phyloP scores from a whole-genome alignment of 768 basidiomycete genomes.

The Termitomyces sp. region DNA sequence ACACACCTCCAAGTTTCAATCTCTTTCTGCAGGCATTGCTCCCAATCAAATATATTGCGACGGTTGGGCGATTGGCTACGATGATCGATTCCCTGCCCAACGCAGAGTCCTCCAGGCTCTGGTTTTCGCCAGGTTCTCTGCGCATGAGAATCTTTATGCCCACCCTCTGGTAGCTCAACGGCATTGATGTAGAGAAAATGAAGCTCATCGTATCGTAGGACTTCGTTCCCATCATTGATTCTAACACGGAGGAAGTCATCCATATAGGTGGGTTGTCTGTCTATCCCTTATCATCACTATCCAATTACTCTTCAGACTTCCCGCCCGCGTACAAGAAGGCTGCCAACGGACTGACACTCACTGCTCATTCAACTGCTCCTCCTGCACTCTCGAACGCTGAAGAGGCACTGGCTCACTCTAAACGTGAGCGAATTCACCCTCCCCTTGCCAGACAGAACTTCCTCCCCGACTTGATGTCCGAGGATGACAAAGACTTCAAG shows the following conservation, averaged over 20 bases:
- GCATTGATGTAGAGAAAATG: constrained; percentile 9
- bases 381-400: constrained; percentile 32
- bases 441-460: constrained; percentile 68
- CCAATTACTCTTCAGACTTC: constrained; percentile 55
- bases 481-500: constrained; percentile 50
- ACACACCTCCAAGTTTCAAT: not conserved
- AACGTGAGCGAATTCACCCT: constrained; percentile 73
- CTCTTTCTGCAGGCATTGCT: constrained; percentile 44
- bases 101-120: constrained; percentile 77
- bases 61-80: constrained; percentile 91
- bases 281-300: not conserved
- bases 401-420: constrained; percentile 44
- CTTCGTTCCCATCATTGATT: constrained; percentile 72
- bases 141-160: constrained; percentile 85
- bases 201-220: constrained; percentile 38
- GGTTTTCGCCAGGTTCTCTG: constrained; percentile 66
- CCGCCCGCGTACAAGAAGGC: constrained; percentile 53
- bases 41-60: constrained; percentile 73
- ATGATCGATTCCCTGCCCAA: constrained; percentile 73
- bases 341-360: constrained; percentile 34
- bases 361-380: constrained; percentile 33
- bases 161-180: constrained; percentile 64
- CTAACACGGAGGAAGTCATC: constrained; percentile 66
- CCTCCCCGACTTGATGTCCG: constrained; percentile 75
- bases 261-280: constrained; percentile 47